phyloP scores from a whole-genome alignment of 2,329 filamentous ascomycete genomes.

The Sclerotiophoma versabilis region DNA sequence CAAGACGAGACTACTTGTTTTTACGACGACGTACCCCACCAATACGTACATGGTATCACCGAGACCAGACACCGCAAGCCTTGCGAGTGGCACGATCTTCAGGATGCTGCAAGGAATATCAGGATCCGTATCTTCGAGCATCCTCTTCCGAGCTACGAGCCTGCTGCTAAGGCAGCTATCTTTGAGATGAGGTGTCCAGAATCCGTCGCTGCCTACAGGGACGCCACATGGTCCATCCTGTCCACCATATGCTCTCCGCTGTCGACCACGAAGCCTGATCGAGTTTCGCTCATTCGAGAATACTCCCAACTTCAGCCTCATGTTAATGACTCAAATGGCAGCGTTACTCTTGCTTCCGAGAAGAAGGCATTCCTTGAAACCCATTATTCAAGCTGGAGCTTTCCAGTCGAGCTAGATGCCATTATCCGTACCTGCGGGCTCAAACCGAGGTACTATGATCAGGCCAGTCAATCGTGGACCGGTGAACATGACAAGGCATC shows the following conservation, averaged over 20 bases:
- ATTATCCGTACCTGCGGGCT: slow-evolving; percentile 59
- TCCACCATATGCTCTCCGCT: slow-evolving; percentile 40
- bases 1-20: slow-evolving; percentile 41
- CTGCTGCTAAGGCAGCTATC: slow-evolving; percentile 54
- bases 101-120: slow-evolving; percentile 48
- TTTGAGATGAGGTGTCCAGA: slow-evolving; percentile 61
- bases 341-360: slow-evolving; percentile 53
- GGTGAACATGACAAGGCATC: slow-evolving; percentile 42
- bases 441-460: slow-evolving; percentile 59
- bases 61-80: slow-evolving; percentile 8
- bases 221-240: slow-evolving; percentile 60
- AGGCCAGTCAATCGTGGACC: slow-evolving; percentile 49
- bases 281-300: slow-evolving; percentile 32
- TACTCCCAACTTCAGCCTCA: slow-evolving; percentile 46
- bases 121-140: slow-evolving; percentile 59
- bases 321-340: slow-evolving; percentile 6
- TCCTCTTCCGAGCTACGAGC: slow-evolving; percentile 53
- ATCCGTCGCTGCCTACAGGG: slow-evolving; percentile 58
- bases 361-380: slow-evolving; percentile 57
- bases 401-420: slow-evolving; percentile 52
- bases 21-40: slow-evolving; percentile 39
- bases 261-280: not conserved
- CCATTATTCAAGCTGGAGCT: slow-evolving; percentile 55
- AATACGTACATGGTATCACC: not conserved
- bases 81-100: slow-evolving; percentile 46